Evolutionary conservation across 495 filamentous ascomycete species (phyloP).

Genomic region (Tuber aestivum): DNA sequence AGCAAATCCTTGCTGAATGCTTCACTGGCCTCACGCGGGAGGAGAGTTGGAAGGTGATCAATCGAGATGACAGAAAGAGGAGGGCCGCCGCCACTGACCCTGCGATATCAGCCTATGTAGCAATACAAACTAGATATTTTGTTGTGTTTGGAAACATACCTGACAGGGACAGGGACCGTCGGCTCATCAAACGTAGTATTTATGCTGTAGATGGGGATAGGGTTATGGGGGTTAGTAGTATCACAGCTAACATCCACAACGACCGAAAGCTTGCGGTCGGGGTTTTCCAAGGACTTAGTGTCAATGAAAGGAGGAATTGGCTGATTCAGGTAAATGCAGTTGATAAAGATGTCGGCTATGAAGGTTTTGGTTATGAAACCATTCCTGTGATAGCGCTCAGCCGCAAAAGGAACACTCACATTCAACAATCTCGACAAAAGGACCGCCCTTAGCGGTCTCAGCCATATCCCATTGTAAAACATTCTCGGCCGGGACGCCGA

Average conservation of each 20-base stretch:
- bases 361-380: slow-evolving; percentile 2
- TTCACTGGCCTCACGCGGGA: slow-evolving; percentile 83
- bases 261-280: slow-evolving; percentile 69
- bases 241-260: slow-evolving; percentile 83
- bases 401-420: slow-evolving; percentile 29
- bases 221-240: slow-evolving; percentile 68
- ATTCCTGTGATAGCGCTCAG: slow-evolving; percentile 30
- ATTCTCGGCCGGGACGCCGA: slow-evolving; percentile 65
- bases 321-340: slow-evolving; percentile 79
- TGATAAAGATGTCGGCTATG: slow-evolving; percentile 68
- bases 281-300: slow-evolving; percentile 58
- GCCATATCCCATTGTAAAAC: slow-evolving; percentile 88
- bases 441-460: slow-evolving; percentile 78
- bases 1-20: slow-evolving; percentile 75
- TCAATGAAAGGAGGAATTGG: slow-evolving; percentile 70
- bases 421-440: slow-evolving; percentile 81
- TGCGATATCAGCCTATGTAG: slow-evolving; percentile 2
- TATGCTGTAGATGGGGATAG: slow-evolving; percentile 77
- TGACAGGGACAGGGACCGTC: slow-evolving; percentile 64
- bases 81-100: slow-evolving; percentile 51
- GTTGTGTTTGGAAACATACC: slow-evolving; percentile 12
- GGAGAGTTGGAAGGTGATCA: slow-evolving; percentile 80
- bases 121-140: not conserved
- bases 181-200: slow-evolving; percentile 77
- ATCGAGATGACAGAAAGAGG: slow-evolving; percentile 74